Base-by-base conservation (phyloP, 2,329 filamentous ascomycete genomes). In the Fusarium longipes region DNA sequence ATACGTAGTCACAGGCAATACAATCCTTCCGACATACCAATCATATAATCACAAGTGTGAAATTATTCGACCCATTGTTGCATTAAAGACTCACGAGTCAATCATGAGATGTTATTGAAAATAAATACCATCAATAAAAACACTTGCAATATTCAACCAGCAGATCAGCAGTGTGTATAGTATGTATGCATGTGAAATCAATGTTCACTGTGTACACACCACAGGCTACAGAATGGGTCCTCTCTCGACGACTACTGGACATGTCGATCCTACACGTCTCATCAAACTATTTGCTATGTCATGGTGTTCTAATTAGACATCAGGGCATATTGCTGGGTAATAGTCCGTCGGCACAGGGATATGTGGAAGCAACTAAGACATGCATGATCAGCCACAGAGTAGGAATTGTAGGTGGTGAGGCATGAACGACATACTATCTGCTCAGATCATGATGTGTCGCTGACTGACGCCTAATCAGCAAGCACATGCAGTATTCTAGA, bases 221-320 rank as follows among this genome's bases (percentile, higher is more conserved):
- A 24, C 27, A n/a, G 17, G n/a, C 9, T 14, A 15, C 8, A 14
- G 18, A 35, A 48, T 33, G 45, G 45, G 22, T 15, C n/a, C 22
- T n/a, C 12, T 48, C 45, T 24, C 17, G 35, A 35, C 45, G 22
- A 48, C 25, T 20, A 22, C 40, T 32, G 40, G 18, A 54, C 38
- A 44, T 40, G 68, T 38, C 43, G 55, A 73, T 67, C 57, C 18
- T 27, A 40, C 38, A 54, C 18, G 61, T 44, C 53, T 70, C 43
- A 63, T 61, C 35, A 58, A 55, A 68, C 33, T 43, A 39, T 40
- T 22, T 49, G 33, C 48, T 49, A 20, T 17, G n/a, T 25, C 30
- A 20, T 25, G 24, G 33, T 55, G 57, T 35, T 42, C 40, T 56
- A 62, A 62, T 62, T 62, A 62, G 58, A 62, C 39, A 62, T 36